phyloP scores from a whole-genome alignment of 2,329 filamentous ascomycete genomes.

The Orbilia oligospora region DNA sequence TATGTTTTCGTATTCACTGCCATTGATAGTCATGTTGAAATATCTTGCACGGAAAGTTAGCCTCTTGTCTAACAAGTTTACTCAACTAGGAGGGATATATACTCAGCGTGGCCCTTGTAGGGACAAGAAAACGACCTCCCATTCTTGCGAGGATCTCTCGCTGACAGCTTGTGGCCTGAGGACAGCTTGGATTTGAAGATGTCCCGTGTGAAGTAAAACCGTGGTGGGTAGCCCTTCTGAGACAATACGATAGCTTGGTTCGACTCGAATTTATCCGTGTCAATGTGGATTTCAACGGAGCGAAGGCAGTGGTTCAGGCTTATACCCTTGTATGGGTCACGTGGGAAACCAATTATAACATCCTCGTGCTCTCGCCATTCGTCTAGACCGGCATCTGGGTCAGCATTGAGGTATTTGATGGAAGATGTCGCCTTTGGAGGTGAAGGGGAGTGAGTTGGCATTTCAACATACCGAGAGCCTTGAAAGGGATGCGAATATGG shows the following conservation, averaged over 20 bases:
- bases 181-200: slow-evolving; percentile 35
- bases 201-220: slow-evolving; percentile 46
- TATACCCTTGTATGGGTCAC: slow-evolving; percentile 50
- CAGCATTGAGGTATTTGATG: neutral
- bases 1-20: slow-evolving; percentile 25
- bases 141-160: slow-evolving; percentile 14
- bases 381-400: neutral
- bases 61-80: neutral
- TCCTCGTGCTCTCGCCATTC: slow-evolving; percentile 57
- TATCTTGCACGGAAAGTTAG: slow-evolving; percentile 18
- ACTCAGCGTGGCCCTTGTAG: slow-evolving; percentile 55
- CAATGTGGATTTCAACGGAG: slow-evolving; percentile 32
- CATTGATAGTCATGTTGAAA: slow-evolving; percentile 32
- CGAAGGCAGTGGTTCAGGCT: slow-evolving; percentile 31
- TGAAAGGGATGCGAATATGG: slow-evolving; percentile 46
- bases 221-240: slow-evolving; percentile 42
- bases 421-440: neutral
- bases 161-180: slow-evolving; percentile 6
- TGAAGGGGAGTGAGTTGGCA: neutral
- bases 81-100: neutral
- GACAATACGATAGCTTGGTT: slow-evolving; percentile 44
- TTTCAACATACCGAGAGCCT: slow-evolving; percentile 29
- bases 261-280: slow-evolving; percentile 29
- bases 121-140: slow-evolving; percentile 39
- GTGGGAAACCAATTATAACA: slow-evolving; percentile 37